These are phyloP conservation scores for Stemphylium vesicarium DNA, from an alignment of 2,329 filamentous ascomycete species.

Conservation along the genomic window DNA sequence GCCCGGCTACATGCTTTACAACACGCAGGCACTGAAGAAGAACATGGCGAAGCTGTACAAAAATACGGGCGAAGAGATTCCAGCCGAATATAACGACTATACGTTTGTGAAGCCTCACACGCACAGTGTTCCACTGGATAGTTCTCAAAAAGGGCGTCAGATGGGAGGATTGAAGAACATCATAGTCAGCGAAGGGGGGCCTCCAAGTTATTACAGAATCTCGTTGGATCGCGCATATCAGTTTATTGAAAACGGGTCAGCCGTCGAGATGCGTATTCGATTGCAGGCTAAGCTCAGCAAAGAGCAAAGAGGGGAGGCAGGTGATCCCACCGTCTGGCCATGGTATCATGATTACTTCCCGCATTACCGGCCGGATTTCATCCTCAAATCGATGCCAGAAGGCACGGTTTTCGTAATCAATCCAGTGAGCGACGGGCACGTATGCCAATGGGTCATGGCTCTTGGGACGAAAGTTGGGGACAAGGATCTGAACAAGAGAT, in stretches of 20 bases:
- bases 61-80: not conserved
- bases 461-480: not conserved
- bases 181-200: slow-evolving; percentile 22
- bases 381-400: slow-evolving; percentile 38
- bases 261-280: slow-evolving; percentile 33
- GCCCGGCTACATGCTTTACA: slow-evolving; percentile 31
- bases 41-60: slow-evolving; percentile 1
- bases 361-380: slow-evolving; percentile 41
- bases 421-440: slow-evolving; percentile 31
- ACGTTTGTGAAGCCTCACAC: slow-evolving; percentile 14
- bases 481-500: slow-evolving; percentile 13
- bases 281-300: slow-evolving; percentile 8
- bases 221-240: slow-evolving; percentile 33
- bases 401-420: slow-evolving; percentile 25
- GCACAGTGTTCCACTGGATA: not conserved
- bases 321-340: slow-evolving; percentile 13
- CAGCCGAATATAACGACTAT: slow-evolving; percentile 12
- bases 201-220: slow-evolving; percentile 9
- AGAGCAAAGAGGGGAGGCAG: slow-evolving; percentile 2
- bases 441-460: slow-evolving; percentile 35
- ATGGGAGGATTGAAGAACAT: slow-evolving; percentile 26
- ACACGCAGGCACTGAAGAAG: slow-evolving; percentile 6
- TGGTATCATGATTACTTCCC: slow-evolving; percentile 38
- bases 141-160: slow-evolving; percentile 6
- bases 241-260: slow-evolving; percentile 25